phyloP scores from a whole-genome alignment of 75 land plant species.

The Pseudotsuga menziesii region DNA sequence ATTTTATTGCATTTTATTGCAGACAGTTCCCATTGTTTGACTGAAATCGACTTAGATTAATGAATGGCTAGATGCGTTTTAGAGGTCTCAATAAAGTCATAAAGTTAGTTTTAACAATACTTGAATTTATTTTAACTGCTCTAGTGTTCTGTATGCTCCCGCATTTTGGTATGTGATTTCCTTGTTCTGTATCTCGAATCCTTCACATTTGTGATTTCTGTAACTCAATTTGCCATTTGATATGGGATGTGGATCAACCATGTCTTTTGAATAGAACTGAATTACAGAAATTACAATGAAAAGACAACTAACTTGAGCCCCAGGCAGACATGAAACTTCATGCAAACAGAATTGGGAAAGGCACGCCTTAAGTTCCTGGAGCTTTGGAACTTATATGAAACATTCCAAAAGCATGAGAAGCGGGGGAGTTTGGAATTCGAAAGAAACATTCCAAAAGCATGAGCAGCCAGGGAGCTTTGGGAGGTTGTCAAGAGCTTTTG shows the following conservation, averaged over 20 bases:
- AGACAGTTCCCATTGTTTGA: no score
- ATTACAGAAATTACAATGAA: not conserved
- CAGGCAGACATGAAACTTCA: not conserved
- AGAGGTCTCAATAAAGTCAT: no score
- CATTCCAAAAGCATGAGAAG: not conserved
- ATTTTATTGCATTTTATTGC: no score
- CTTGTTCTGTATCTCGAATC: not conserved
- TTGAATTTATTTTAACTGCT: not conserved
- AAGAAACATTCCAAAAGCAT: no score
- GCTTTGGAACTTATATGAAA: not conserved
- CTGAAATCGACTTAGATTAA: no score
- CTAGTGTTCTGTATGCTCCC: not conserved
- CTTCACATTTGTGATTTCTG: not conserved
- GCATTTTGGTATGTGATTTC: not conserved
- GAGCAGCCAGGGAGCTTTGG: no score
- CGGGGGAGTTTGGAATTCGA: no score
- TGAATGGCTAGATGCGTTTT: no score
- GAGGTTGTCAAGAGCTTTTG: no score
- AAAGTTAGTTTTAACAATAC: not conserved
- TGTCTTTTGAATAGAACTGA: not conserved
- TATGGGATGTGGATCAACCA: not conserved
- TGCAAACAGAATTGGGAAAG: not conserved
- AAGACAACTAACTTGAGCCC: no score
- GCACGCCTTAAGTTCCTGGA: not conserved
- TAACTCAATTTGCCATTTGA: not conserved